Conservation (phyloP, 2,329 filamentous ascomycete genomes). For the Alternaria postmessia region DNA sequence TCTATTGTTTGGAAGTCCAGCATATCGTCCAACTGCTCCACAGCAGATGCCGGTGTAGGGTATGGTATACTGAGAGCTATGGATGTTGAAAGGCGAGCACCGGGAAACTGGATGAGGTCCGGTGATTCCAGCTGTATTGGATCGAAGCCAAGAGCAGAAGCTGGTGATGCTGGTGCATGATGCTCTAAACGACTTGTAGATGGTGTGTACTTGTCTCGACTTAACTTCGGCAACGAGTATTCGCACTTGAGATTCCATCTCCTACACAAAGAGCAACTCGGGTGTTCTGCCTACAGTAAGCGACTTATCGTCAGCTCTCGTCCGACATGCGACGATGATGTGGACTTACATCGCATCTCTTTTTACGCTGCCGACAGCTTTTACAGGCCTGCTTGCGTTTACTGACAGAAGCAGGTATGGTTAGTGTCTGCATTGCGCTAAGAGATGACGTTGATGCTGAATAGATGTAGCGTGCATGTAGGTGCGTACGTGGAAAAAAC, state of each 20-base stretch:
- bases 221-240: slow-evolving; percentile 20
- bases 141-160: not conserved
- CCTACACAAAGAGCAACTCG: slow-evolving; percentile 33
- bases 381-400: slow-evolving; percentile 47
- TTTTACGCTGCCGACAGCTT: slow-evolving; percentile 46
- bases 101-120: slow-evolving; percentile 15
- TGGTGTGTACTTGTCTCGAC: not conserved
- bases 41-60: slow-evolving; percentile 1
- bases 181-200: not conserved
- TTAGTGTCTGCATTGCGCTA: slow-evolving; percentile 26
- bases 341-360: slow-evolving; percentile 39
- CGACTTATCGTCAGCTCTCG: slow-evolving; percentile 17
- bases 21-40: not conserved
- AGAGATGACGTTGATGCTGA: not conserved
- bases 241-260: slow-evolving; percentile 38
- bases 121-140: not conserved
- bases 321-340: not conserved
- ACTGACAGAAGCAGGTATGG: slow-evolving; percentile 33
- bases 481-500: not conserved
- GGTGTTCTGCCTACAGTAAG: slow-evolving; percentile 29
- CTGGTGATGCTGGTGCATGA: not conserved
- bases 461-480: not conserved
- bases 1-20: slow-evolving; percentile 12
- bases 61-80: not conserved
- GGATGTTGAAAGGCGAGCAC: not conserved